Percentiles rank a stretch among this genome's conserved stretches.
phyloP scores from a whole-genome alignment of 805 yeast species.

The Candida ascalaphidarum region DNA sequence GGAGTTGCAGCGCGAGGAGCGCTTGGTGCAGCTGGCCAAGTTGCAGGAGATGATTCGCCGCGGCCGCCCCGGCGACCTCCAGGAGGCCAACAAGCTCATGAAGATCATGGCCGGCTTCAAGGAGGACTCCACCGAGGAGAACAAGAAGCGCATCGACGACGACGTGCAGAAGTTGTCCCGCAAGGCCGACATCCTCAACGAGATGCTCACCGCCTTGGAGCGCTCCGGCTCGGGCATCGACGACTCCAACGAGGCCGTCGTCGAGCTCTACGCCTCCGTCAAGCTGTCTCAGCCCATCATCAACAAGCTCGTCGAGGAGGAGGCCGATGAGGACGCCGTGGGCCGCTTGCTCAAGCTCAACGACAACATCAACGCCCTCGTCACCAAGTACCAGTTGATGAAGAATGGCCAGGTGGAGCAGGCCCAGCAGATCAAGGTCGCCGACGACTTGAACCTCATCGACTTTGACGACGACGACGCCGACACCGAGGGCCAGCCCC shows the following conservation, averaged over 20 bases:
- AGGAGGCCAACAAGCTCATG: constrained; percentile 95
- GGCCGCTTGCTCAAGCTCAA: constrained; percentile 58
- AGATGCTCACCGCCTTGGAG: constrained; percentile 59
- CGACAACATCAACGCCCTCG: constrained; percentile 63
- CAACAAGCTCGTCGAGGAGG: constrained; percentile 76
- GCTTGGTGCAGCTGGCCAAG: constrained; percentile 87
- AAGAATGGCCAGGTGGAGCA: constrained; percentile 53
- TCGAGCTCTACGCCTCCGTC: constrained; percentile 69
- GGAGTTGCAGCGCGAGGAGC: constrained; percentile 88
- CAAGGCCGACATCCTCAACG: constrained; percentile 79
- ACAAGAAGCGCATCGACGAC: constrained; percentile 70
- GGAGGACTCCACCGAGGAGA: constrained; percentile 67
- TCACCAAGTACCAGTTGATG: constrained; percentile 58
- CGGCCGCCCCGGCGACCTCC: constrained; percentile 91
- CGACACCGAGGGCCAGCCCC: constrained; percentile 18
- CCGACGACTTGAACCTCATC: constrained; percentile 28
- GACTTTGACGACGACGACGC: constrained; percentile 35
- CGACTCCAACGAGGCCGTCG: constrained; percentile 60
- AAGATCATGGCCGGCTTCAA: constrained; percentile 97
- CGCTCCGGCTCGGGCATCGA: constrained; percentile 30
- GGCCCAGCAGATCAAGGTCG: constrained; percentile 40
- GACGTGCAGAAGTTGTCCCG: constrained; percentile 79
- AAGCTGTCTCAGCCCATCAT: constrained; percentile 83
- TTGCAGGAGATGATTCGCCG: constrained; percentile 91
- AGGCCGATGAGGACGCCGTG: constrained; percentile 53